Evolutionary conservation across 495 filamentous ascomycete genomes (phyloP).

Genomic region (Cercophora newfieldiana): DNA sequence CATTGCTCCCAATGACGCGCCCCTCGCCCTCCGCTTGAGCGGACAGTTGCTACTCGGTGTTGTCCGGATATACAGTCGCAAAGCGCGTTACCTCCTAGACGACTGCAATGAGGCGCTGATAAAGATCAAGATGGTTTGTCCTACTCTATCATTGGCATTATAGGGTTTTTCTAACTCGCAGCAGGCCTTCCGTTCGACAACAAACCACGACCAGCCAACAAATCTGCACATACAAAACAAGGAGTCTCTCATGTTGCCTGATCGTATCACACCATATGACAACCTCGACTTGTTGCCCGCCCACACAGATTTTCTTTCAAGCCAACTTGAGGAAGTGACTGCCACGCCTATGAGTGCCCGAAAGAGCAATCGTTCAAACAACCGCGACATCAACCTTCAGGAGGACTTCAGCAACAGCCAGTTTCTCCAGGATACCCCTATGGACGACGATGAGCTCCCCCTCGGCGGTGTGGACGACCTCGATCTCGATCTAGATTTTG

Average conservation of each 20-base stretch:
- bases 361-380: conserved; percentile 54
- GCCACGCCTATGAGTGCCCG: conserved; percentile 49
- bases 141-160: neutral
- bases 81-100: conserved; percentile 91
- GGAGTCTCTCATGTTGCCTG: conserved; percentile 75
- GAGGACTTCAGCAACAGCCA: conserved; percentile 64
- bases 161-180: conserved; percentile 20
- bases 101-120: conserved; percentile 96
- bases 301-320: conserved; percentile 71
- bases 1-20: conserved; percentile 88
- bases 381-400: conserved; percentile 63
- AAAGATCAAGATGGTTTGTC: conserved; percentile 94
- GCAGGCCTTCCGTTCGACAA: conserved; percentile 75
- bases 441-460: conserved; percentile 52
- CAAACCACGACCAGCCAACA: conserved; percentile 76
- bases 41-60: conserved; percentile 94
- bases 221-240: conserved; percentile 62
- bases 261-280: conserved; percentile 86
- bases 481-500: conserved; percentile 60
- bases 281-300: conserved; percentile 66
- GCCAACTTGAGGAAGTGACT: conserved; percentile 59
- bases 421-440: conserved; percentile 64
- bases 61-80: conserved; percentile 94
- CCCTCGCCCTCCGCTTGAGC: conserved; percentile 90
- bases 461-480: conserved; percentile 57